Evolutionary conservation across 2,329 filamentous ascomycete species (phyloP), one percentile per base, ranked within the genome.

Genomic region (Pseudogymnoascus sp.): DNA sequence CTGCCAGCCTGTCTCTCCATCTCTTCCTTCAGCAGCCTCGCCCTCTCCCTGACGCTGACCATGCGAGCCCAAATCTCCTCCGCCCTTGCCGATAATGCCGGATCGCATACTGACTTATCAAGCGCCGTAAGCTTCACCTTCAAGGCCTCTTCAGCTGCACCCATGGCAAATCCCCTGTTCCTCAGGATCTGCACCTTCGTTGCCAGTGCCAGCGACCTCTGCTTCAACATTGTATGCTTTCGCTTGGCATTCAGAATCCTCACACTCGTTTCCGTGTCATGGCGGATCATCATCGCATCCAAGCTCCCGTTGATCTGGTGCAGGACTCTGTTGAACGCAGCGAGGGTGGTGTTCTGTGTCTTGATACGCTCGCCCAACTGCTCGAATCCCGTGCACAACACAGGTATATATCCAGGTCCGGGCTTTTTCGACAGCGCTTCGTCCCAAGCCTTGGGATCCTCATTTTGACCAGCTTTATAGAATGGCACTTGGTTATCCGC

Each of bases 21-120:
- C 77, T 95, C 90, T 69, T 84, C 85, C 71, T 88, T 88, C 68
- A 96, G 75, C 70, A 86, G 83, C 68, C 88, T 84, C 21, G 89
- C 88, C 67, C 91, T 85, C 65, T 89, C 88, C 67, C 89, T 81
- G 59, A 95, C 78, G 38, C 88, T 83, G 59, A 92, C 88, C 77
- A 95, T 83, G 53, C 90, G 80, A 67, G 90, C 91, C 90, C 90
- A 95, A 50, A 95, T 85, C 78, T 95, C 90, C 75, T 95, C 91
- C 72, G 91, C 88, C 68, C 89, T 80, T 2, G 89, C 90, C 38
- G 84, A 83, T 63, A 93, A 81, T 7, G 87, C 86, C 7, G 91
- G 90, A 71, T 95, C 90, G 67, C 87, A 85, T 29, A 91, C 84
- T 60, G 81, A 80, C 70, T 85, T 84, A 73, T 93, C 88, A 64